Conservation (phyloP, 331 rosid genomes). For the Erythrophleum ivorense region DNA sequence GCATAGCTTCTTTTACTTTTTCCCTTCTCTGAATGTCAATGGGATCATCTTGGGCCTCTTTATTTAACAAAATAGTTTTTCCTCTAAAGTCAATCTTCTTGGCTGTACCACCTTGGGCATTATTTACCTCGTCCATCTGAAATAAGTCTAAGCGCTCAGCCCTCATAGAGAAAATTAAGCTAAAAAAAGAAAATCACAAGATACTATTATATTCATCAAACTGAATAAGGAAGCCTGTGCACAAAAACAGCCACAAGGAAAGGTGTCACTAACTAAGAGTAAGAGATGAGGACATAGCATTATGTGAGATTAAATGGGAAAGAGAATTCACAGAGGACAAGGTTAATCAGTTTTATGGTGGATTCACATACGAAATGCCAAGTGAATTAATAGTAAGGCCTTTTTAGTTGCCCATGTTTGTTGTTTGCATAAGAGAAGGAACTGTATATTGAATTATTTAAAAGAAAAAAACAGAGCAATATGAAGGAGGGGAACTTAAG, state of each 20-base stretch:
- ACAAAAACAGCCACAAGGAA: conserved; percentile 26
- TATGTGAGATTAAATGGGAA: conserved; percentile 14
- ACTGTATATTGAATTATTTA: background rate
- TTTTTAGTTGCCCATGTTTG: conserved; percentile 12
- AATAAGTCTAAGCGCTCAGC: conserved; percentile 37
- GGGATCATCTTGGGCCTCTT: conserved; percentile 55
- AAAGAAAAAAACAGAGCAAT: background rate
- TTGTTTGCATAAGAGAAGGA: conserved; percentile 24
- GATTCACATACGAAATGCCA: background rate
- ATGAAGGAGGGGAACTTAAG: conserved; percentile 17
- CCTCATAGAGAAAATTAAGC: conserved; percentile 15
- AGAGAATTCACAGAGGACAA: background rate
- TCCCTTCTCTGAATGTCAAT: conserved; percentile 58
- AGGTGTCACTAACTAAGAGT: conserved; percentile 10
- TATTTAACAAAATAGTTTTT: conserved; percentile 28
- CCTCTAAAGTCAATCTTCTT: conserved; percentile 28
- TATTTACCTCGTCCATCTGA: conserved; percentile 75
- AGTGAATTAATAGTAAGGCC: background rate
- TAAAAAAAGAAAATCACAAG: background rate
- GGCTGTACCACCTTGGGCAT: conserved; percentile 33
- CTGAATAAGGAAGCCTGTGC: conserved; percentile 12
- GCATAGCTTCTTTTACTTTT: conserved; percentile 76
- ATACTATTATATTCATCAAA: conserved; percentile 13
- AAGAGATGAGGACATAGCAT: conserved; percentile 20
- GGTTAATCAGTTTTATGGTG: conserved; percentile 26